Base-by-base conservation (phyloP, 208 protist genomes). In the Leptomonas seymouri region DNA sequence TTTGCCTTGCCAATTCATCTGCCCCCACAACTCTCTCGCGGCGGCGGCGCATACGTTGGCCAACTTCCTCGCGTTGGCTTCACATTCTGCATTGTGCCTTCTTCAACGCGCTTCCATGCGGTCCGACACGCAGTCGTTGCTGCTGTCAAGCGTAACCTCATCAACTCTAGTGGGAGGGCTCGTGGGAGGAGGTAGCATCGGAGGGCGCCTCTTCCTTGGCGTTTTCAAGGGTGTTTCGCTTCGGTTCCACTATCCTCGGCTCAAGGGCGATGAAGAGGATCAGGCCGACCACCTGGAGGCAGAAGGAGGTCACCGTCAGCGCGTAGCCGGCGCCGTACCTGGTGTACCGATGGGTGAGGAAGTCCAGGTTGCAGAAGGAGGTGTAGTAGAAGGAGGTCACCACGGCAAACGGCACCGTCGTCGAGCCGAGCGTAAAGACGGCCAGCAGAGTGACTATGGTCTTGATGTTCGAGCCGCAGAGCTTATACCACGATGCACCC, bases 301-400 rank as follows among this genome's bases (percentile, higher is more conserved):
- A 48, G 65, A 86, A 90, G 64, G 76, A 83, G 28, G 60, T 57
- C 7, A 88, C 54, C 27, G 87, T 46, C 49, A 89, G 63, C 50
- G 67, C 74, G 71, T 80, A 93, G 56, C 87, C 87, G 7, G 71
- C 39, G 66, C 76, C 84, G 34, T 76, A 80, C 48, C 76, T 77
- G 49, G 67, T 79, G 45, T 78, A 11, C 23, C 45, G 20, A 20
- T 62, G 18, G 0, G 78, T 86, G 34, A 79, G 75, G 23, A 64
- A 81, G 39, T 57, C 45, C 34, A 78, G 63, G 48, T 80, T 82
- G 71, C 87, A 93, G 82, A 72, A 93, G 51, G 60, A 25, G 49
- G 67, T 82, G 77, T 85, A 63, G 73, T 93, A 86, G 48, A 89
- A 59, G 41, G 84, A 28, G 0, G 78, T 67, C n/a, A 87, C 79